phyloP scores from a whole-genome alignment of 176 grass and related monocot genomes.

The Aegilops umbellulata region DNA sequence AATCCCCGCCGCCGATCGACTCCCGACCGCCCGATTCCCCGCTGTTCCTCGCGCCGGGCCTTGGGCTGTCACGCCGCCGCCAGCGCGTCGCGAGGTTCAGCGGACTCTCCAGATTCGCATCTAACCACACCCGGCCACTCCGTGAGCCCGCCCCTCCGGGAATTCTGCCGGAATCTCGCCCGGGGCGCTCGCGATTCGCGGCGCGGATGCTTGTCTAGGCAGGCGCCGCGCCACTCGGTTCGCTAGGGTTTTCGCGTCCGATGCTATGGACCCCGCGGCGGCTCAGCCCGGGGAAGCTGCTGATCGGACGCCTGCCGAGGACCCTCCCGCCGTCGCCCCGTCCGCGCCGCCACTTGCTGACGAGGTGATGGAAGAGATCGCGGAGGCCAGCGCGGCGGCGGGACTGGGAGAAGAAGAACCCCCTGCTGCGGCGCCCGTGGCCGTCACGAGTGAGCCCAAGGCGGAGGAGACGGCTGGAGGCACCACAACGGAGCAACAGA shows the following conservation, averaged over 20 bases:
- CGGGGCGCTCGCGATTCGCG: not conserved
- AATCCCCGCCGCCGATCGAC: not conserved
- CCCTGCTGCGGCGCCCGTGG: not conserved
- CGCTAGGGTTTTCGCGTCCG: constrained; percentile 41
- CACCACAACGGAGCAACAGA: not conserved
- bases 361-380: constrained; percentile 17
- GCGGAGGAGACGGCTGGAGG: not conserved
- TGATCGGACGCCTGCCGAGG: not conserved
- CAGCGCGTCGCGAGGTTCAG: not conserved
- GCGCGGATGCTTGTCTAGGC: constrained; percentile 3
- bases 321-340: not conserved
- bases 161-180: not conserved
- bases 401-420: not conserved
- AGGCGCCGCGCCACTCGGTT: not conserved
- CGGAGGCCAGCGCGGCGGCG: not conserved
- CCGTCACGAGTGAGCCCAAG: not conserved
- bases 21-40: not conserved
- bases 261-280: constrained; percentile 3
- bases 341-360: not conserved
- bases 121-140: not conserved
- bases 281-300: not conserved
- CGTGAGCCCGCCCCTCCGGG: not conserved
- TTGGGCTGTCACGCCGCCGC: not conserved
- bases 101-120: constrained; percentile 28
- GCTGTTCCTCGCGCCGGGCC: not conserved